Evolutionary conservation across 257 asterid species (phyloP).

Genomic region (Solanum bukasovii): DNA sequence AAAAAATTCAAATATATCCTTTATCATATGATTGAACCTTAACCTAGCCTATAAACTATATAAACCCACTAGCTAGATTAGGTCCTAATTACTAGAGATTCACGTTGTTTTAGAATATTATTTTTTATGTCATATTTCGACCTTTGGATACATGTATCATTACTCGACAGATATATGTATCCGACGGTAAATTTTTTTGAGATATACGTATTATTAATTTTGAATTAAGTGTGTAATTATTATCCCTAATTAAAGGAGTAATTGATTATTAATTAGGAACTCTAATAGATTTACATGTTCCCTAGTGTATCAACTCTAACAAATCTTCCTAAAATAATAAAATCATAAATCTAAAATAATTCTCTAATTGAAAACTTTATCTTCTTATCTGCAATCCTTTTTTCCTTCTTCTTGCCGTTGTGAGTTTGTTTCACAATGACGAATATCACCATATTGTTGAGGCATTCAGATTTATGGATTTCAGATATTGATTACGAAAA

Average conservation of each 20-base stretch:
- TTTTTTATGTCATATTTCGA: too few species aligned
- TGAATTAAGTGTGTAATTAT: neutral
- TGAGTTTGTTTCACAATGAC: neutral
- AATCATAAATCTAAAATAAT: neutral
- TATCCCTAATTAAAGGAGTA: neutral
- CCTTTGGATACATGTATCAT: too few species aligned
- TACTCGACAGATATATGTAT: too few species aligned
- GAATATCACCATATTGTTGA: too few species aligned
- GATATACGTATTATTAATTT: neutral
- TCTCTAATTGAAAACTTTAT: neutral
- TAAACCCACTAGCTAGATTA: neutral
- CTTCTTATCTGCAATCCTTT: neutral
- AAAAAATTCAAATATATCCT: too few species aligned
- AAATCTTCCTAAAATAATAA: neutral
- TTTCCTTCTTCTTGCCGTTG: neutral
- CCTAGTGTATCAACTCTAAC: neutral
- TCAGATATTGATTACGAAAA: too few species aligned
- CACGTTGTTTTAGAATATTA: too few species aligned
- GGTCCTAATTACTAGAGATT: neutral
- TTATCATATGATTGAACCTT: too few species aligned
- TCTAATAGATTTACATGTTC: neutral
- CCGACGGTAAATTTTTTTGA: neutral
- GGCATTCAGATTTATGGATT: too few species aligned
- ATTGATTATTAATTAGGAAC: neutral
- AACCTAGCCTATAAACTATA: neutral